Evolutionary conservation across 2,329 filamentous ascomycete species (phyloP).

Genomic region (Botrytis deweyae): DNA sequence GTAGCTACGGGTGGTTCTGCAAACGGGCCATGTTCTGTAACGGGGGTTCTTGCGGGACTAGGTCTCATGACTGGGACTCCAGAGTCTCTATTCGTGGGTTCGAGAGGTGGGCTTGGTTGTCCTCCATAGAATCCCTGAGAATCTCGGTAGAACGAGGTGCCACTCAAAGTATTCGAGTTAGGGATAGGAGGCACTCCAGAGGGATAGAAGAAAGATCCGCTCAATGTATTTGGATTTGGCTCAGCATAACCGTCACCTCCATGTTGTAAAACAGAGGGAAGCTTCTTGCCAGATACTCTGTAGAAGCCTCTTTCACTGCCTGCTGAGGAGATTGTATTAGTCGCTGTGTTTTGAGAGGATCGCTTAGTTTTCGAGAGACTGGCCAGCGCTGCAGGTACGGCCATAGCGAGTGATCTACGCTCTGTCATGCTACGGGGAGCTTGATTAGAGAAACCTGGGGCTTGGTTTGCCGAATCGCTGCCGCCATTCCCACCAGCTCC

Average conservation of each 20-base stretch:
- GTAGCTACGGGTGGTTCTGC: conserved; percentile 26
- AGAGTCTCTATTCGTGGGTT: conserved; percentile 44
- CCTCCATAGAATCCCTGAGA: conserved; percentile 47
- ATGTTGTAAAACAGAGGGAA: conserved; percentile 60
- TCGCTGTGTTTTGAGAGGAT: conserved; percentile 37
- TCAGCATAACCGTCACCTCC: conserved; percentile 62
- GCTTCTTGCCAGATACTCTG: conserved; percentile 62
- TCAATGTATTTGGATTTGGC: conserved; percentile 43
- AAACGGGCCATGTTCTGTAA: conserved; percentile 54
- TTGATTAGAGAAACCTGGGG: conserved; percentile 31
- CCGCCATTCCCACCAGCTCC: conserved; percentile 41
- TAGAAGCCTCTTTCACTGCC: conserved; percentile 60
- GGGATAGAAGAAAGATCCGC: conserved; percentile 51
- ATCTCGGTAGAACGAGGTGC: conserved; percentile 53
- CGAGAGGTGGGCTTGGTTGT: conserved; percentile 39
- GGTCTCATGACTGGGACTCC: conserved; percentile 60
- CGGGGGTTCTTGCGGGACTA: conserved; percentile 64
- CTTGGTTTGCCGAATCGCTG: conserved; percentile 28
- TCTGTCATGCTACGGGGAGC: conserved; percentile 47
- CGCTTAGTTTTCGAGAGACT: conserved; percentile 43
- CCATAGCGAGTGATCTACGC: conserved; percentile 45
- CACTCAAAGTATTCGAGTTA: conserved; percentile 45
- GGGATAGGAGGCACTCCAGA: conserved; percentile 16
- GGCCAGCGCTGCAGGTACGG: conserved; percentile 51
- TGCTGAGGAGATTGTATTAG: conserved; percentile 39